Conservation (phyloP, 148 eudicot genomes). For the Bassia scoparia region DNA sequence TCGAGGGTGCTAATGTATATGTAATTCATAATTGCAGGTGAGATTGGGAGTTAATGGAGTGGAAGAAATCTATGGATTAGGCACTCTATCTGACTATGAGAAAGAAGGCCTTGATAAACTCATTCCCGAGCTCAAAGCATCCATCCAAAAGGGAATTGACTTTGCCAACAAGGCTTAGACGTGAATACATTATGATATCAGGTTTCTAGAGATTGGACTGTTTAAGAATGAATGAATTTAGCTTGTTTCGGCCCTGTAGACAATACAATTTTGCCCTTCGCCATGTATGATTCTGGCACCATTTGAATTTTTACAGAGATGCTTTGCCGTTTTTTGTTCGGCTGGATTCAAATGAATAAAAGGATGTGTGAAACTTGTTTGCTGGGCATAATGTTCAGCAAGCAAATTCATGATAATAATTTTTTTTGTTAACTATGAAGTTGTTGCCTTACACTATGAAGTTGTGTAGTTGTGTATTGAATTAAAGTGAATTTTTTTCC, state of each 20-base stretch:
- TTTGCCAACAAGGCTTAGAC: constrained; percentile 45
- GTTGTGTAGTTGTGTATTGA: too few relatives aligned
- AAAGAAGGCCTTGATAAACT: constrained; percentile 59
- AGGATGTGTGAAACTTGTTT: constrained; percentile 1
- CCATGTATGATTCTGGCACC: background rate
- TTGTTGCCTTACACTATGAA: too few relatives aligned
- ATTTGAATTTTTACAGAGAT: background rate
- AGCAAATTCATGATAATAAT: background rate
- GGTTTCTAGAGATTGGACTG: background rate
- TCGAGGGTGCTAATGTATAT: background rate
- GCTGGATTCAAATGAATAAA: constrained; percentile 22
- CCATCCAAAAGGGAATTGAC: constrained; percentile 75
- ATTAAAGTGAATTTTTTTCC: too few relatives aligned
- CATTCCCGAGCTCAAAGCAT: constrained; percentile 61
- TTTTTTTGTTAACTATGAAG: too few relatives aligned
- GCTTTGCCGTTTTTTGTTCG: constrained; percentile 15
- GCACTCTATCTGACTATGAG: constrained; percentile 65
- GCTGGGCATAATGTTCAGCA: background rate
- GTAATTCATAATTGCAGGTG: constrained; percentile 47
- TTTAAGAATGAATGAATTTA: background rate
- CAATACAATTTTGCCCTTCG: constrained; percentile 20
- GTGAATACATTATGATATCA: background rate
- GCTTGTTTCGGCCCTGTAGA: background rate
- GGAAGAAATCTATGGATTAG: constrained; percentile 71
- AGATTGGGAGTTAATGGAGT: constrained; percentile 93